Evolutionary conservation across 495 filamentous ascomycete species (phyloP).

Genomic region (Hyaloscypha bicolor): DNA sequence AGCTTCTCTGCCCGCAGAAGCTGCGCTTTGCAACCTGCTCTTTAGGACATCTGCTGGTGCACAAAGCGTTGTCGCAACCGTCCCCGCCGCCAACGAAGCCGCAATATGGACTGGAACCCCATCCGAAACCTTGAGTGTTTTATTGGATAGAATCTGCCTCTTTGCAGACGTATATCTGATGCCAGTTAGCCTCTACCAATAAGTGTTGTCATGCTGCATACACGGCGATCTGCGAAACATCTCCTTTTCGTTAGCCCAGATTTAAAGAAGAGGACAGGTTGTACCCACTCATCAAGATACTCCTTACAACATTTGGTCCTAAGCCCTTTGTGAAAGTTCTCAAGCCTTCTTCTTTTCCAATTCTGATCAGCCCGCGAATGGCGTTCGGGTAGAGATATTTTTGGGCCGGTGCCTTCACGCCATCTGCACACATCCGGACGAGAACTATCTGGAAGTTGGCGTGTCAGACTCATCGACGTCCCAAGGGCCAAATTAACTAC

Average conservation of each 20-base stretch:
- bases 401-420: conserved; percentile 63
- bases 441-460: conserved; percentile 51
- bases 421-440: conserved; percentile 79
- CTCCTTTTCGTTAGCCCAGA: conserved; percentile 25
- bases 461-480: not conserved
- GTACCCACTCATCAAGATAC: conserved; percentile 44
- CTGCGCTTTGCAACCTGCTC: conserved; percentile 40
- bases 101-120: conserved; percentile 40
- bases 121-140: conserved; percentile 31
- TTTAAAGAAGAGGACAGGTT: not conserved
- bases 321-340: conserved; percentile 39
- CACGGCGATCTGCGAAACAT: conserved; percentile 43
- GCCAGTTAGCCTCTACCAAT: not conserved
- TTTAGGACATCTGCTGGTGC: conserved; percentile 45
- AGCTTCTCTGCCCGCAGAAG: conserved; percentile 9
- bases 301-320: conserved; percentile 41
- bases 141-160: conserved; percentile 32
- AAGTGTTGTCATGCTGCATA: conserved; percentile 15
- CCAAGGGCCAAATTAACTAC: not conserved
- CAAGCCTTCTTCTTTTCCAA: conserved; percentile 39
- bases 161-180: conserved; percentile 38
- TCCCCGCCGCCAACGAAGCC: conserved; percentile 40
- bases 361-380: conserved; percentile 35
- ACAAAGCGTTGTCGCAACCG: conserved; percentile 42
- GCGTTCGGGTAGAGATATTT: conserved; percentile 45